phyloP scores from a whole-genome alignment of 768 basidiomycete species.

The Rhodotorula paludigena region DNA sequence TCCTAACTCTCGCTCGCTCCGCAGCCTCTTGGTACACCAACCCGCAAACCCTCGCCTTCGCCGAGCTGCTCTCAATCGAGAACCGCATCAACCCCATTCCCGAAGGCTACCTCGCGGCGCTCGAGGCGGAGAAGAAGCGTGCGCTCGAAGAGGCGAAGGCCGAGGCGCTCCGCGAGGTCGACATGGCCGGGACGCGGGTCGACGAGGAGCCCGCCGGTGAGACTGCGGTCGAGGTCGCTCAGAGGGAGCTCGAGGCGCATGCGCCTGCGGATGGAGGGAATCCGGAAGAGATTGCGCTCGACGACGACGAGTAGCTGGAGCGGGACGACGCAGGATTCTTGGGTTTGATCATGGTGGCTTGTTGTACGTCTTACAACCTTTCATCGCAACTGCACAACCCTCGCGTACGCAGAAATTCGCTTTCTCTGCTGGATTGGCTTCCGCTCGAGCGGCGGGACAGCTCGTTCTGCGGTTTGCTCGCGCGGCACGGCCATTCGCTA shows the following conservation, averaged over 20 bases:
- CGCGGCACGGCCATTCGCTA: too few relatives aligned
- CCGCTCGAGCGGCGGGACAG: too few relatives aligned
- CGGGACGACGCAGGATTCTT: not conserved
- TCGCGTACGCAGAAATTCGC: too few relatives aligned
- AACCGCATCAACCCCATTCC: constrained; percentile 62
- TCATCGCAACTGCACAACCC: not conserved
- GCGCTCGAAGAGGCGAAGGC: constrained; percentile 18
- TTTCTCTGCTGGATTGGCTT: too few relatives aligned
- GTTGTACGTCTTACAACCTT: too few relatives aligned
- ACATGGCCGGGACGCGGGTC: constrained; percentile 2
- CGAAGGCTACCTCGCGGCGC: constrained; percentile 20
- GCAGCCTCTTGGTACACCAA: constrained; percentile 74
- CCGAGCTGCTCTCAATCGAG: constrained; percentile 67
- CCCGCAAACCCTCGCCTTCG: constrained; percentile 83
- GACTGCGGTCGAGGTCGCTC: not conserved
- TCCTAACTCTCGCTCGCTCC: too few relatives aligned
- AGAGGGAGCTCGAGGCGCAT: not conserved
- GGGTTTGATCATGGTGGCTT: not conserved
- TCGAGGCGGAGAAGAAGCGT: not conserved
- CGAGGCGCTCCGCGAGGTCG: constrained; percentile 17
- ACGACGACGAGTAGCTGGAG: not conserved
- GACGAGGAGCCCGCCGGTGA: constrained; percentile 23
- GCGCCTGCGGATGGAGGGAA: not conserved
- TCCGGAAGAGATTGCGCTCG: constrained; percentile 27
- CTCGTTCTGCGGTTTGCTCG: too few relatives aligned